Evolutionary conservation across 768 basidiomycete species (phyloP), one percentile per base, ranked within the genome.

Genomic region (Collybia sordida): DNA sequence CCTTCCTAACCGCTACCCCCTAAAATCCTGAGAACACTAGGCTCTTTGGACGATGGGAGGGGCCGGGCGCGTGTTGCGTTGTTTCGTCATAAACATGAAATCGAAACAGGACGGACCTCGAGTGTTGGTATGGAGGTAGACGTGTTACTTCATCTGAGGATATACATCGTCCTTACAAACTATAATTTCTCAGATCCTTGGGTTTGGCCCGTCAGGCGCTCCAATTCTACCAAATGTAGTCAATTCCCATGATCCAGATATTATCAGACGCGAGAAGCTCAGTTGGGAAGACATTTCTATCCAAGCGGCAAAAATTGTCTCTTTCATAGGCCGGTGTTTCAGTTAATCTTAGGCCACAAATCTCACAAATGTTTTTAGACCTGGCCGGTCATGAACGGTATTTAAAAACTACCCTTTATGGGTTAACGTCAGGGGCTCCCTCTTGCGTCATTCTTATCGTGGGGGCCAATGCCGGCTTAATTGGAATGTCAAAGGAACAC

Each of bases 51-150:
- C 59, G 91, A 93, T 60, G 90, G 90, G 22, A 73, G 88, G 65
- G 89, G 88, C 0, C 80, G 82, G 43, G 88, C 89, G 0, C 88
- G 96, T 45, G 88, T 98, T 4, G 85, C 86, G 3, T 72, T 99
- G 6, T 98, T 98, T 68, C 78, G 96, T 47, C 97, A 99, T 65
- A 97, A 98, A 65, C 97, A 99, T 62, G 97, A 99, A 68, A 76
- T 98, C 46, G 97, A 98, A 71, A 93, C 89, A 17, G 96, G 96
- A 5, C 75, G 97, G 44, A 99, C 97, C 0, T 93, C 90, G 19
- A 93, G 90, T 53, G 92, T 98, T 37, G 97, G 97, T 18, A 95
- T 97, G 87, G 97, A 99, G 79, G 93, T 93, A 53, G 50, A 19
- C 11, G 22, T 36, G 4, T 18, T 8, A 6, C 27, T 31, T 31